phyloP scores from a whole-genome alignment of 257 asterid genomes.

The Striga asiatica region DNA sequence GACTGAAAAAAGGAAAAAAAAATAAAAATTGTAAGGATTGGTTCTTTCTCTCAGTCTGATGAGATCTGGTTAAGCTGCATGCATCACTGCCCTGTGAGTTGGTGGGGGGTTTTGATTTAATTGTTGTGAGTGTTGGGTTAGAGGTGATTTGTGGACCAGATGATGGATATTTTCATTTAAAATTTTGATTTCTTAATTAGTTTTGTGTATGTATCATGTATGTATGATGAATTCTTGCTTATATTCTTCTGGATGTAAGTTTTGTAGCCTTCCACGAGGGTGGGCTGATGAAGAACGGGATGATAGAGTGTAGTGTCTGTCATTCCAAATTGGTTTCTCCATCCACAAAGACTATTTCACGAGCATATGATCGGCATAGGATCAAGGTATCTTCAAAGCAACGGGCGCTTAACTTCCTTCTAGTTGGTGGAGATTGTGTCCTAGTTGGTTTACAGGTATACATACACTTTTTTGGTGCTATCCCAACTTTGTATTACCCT shows the following conservation, averaged over 20 bases:
- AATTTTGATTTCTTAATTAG: neutral
- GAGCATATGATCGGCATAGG: slow-evolving; percentile 65
- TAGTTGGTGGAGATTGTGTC: slow-evolving; percentile 67
- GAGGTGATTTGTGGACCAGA: too few relatives aligned
- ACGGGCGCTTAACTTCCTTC: slow-evolving; percentile 50
- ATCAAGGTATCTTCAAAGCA: slow-evolving; percentile 60
- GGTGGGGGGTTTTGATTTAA: neutral
- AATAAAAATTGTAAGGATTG: slow-evolving; percentile 6
- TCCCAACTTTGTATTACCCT: neutral
- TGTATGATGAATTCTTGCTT: slow-evolving; percentile 6
- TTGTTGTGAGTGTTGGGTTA: neutral
- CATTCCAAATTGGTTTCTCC: slow-evolving; percentile 69
- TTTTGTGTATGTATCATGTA: neutral
- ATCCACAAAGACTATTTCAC: slow-evolving; percentile 44
- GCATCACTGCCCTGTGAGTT: neutral
- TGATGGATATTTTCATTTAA: too few relatives aligned
- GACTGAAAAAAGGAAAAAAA: too few relatives aligned
- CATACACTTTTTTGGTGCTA: neutral
- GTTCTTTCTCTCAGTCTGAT: slow-evolving; percentile 2
- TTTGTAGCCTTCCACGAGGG: slow-evolving; percentile 26
- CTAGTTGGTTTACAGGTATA: slow-evolving; percentile 68
- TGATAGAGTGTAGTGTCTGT: slow-evolving; percentile 79
- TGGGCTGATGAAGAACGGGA: slow-evolving; percentile 51
- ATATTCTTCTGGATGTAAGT: slow-evolving; percentile 18
- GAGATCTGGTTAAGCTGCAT: slow-evolving; percentile 12